Base-by-base conservation (phyloP, 768 basidiomycete species). In the Termitomyces bulborhizus region DNA sequence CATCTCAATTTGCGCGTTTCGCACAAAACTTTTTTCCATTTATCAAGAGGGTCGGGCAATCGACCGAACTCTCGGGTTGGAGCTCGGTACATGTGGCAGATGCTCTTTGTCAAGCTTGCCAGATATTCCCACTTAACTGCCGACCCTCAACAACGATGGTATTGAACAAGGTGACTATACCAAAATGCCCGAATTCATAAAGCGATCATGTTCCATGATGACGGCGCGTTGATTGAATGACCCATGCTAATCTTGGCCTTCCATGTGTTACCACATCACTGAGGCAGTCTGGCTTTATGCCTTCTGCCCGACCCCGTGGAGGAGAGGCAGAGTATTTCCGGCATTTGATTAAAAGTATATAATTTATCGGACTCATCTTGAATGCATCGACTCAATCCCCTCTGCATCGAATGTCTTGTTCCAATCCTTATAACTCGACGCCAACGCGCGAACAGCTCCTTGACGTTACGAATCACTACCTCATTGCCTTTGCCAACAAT, bases 221-320 rank as follows among this genome's bases (percentile, higher is more conserved):
- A 40, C 36, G 36, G 36, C 34, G 21, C 26, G 24, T 26, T 57
- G 52, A 53, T 56, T 56, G 37, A 48, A 51, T 44, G 40, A n/a
- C 21, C 21, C 50, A 34, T 51, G 21, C 53, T 55, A 57, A 61
- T 58, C 54, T 56, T 54, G 53, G 47, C 52, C 29, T 54, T 54
- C 32, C 51, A 21, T 46, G 57, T 50, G 49, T 53, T 49, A 50
- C 34, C 43, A 41, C 52, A 61, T 55, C 54, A 40, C 56, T 54
- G 60, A 61, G 24, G 43, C 54, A 60, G 51, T 41, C 37, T 53
- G 56, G 50, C 57, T 47, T 54, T 57, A 47, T 61, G 54, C n/a
- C 71, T 72, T 71, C 71, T 72, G 68, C 70, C 71, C 71, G 71
- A 72, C 62, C 53, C 66, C 64, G 61, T 60, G 57, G 42, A 46